Base-by-base conservation (phyloP, 1,139 yeast genomes). In the Pichia sp. region DNA sequence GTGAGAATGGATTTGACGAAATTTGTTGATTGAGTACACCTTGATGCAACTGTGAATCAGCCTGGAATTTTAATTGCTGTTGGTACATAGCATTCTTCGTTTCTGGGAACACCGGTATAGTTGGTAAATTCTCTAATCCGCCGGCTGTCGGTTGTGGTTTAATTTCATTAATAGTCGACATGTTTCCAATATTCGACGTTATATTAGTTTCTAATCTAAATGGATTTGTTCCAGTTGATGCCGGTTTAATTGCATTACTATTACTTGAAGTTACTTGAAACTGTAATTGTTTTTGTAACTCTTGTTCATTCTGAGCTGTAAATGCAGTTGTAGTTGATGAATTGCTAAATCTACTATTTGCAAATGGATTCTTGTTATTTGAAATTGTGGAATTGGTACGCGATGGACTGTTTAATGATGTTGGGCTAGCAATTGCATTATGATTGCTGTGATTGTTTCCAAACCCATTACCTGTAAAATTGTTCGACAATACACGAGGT, bases 51-150 rank as follows among this genome's bases (percentile, higher is more conserved):
- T 62, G 60, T 23, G 40, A 36, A 11, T 49, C 53, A 3, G 68
- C 68, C 42, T 62, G 45, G 8, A 42, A 20, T 22, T 46, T 47
- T 34, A 49, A 43, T 36, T 48, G 52, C 24, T 49, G 49, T 39
- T 51, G 51, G 36, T 49, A 43, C 7, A 45, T 50, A 23, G 51
- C 61, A 16, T 48, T 47, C 58, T 74, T 79, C 9, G 86, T 81
- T 54, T 79, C 78, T 0, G 86, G 86, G 58, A 82, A 82, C 1
- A 81, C 84, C 4, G 87, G 75, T 3, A 77, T 64, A 0, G 87
- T 81, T 3, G 82, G 82, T 38, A 80, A 57, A 47, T 69, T 68
- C 60, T 82, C 88, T 50, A 79, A 70, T 0, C 88, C 88, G 6
- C 87, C 88, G 22, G 85, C 83, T 2, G 87, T 81, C 4, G 76